Conservation (phyloP, 2,329 filamentous ascomycete genomes). For the Berkeleyomyces rouxiae region DNA sequence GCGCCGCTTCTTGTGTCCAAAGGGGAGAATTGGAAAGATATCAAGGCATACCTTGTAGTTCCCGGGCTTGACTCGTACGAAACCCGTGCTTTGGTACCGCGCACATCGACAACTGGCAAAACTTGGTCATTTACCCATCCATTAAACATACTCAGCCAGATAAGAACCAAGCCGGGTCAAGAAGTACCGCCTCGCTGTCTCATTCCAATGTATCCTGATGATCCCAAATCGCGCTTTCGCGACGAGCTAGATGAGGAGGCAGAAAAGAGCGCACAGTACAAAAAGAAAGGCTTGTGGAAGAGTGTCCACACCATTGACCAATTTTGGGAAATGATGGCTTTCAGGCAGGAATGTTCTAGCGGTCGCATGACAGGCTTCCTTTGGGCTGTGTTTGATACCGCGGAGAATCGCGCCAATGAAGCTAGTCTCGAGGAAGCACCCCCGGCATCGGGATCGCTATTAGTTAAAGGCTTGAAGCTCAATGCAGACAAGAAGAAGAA, state of each 20-base stretch:
- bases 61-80: constrained; percentile 76
- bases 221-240: constrained; percentile 81
- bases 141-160: constrained; percentile 47
- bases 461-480: background rate
- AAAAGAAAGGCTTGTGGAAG: constrained; percentile 56
- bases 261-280: constrained; percentile 36
- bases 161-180: constrained; percentile 36
- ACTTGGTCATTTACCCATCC: constrained; percentile 58
- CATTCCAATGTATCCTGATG: constrained; percentile 83
- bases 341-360: constrained; percentile 85
- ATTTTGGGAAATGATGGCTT: constrained; percentile 99
- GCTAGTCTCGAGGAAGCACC: constrained; percentile 11
- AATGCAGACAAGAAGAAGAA: constrained; percentile 23
- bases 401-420: constrained; percentile 20
- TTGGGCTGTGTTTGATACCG: constrained; percentile 65
- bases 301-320: constrained; percentile 70
- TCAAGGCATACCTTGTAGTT: constrained; percentile 70
- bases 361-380: constrained; percentile 86
- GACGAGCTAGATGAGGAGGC: constrained; percentile 78
- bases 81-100: constrained; percentile 61
- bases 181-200: constrained; percentile 63
- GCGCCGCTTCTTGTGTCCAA: constrained; percentile 22
- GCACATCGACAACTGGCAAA: constrained; percentile 26
- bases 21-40: constrained; percentile 24
- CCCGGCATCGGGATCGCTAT: background rate